Evolutionary conservation across 176 grass and related monocot species (phyloP).

Genomic region (Poa pratensis): DNA sequence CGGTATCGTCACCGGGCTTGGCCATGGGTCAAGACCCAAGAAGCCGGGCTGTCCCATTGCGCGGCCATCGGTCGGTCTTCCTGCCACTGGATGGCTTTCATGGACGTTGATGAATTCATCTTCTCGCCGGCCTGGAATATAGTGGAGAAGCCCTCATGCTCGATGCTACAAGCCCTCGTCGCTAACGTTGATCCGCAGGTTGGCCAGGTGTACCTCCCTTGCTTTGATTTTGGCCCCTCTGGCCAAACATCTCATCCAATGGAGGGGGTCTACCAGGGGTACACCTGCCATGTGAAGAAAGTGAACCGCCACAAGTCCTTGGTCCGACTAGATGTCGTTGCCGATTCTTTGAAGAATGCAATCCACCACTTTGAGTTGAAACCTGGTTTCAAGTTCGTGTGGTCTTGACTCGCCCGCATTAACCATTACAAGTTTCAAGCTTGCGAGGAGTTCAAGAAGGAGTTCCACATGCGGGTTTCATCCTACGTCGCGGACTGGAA

Average conservation of each 20-base stretch:
- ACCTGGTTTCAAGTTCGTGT: background rate
- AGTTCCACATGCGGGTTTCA: background rate
- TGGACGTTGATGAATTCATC: background rate
- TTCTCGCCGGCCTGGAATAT: background rate
- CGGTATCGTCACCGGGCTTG: background rate
- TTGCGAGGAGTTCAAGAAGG: background rate
- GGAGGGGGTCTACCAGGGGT: conserved; percentile 1
- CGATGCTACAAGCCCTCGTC: background rate
- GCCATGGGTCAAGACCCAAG: background rate
- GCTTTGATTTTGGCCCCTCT: conserved; percentile 1
- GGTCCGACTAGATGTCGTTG: background rate
- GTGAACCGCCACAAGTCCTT: background rate
- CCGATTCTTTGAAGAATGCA: background rate
- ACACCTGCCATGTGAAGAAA: background rate
- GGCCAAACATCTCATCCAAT: background rate
- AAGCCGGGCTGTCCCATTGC: background rate
- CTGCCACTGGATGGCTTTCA: background rate
- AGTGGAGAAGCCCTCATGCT: background rate
- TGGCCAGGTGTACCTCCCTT: background rate
- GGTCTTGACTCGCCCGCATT: background rate
- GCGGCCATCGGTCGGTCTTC: background rate
- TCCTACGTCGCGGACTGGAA: background rate
- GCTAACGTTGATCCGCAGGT: background rate
- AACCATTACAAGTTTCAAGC: background rate
- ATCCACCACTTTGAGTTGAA: background rate